Percentiles rank a stretch among this genome's conserved stretches.
These are phyloP conservation scores for Nicotiana benthamiana DNA, from an alignment of 257 asterid species.

Conservation along the genomic window DNA sequence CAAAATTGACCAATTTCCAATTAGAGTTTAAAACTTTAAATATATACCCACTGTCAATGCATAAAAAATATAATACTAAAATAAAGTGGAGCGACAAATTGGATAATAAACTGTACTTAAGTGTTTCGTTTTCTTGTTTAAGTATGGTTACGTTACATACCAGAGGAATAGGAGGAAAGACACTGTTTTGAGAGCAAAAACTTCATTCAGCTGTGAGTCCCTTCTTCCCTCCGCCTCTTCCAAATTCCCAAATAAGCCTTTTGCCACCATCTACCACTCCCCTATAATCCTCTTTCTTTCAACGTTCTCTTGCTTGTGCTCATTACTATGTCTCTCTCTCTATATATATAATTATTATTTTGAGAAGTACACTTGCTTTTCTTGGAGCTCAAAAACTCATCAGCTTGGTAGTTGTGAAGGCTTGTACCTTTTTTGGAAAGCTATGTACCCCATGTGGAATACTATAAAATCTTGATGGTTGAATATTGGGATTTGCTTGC, in stretches of 20 bases:
- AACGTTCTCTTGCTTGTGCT: not conserved
- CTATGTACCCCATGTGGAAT: conserved; percentile 43
- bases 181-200: too few relatives aligned
- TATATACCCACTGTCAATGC: too few relatives aligned
- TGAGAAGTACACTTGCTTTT: conserved; percentile 17
- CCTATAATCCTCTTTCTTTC: not conserved
- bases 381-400: conserved; percentile 46
- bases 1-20: too few relatives aligned
- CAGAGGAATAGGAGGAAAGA: too few relatives aligned
- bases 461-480: conserved; percentile 25
- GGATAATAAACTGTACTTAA: too few relatives aligned
- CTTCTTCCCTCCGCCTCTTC: conserved; percentile 21
- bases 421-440: conserved; percentile 19
- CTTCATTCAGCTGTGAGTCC: not conserved
- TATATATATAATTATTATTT: conserved; percentile 1
- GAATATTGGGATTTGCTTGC: not conserved
- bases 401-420: conserved; percentile 35
- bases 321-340: not conserved
- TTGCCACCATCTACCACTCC: conserved; percentile 34
- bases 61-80: too few relatives aligned
- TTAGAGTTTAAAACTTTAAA: too few relatives aligned
- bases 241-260: conserved; percentile 19
- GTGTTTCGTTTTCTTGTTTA: too few relatives aligned
- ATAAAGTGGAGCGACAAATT: too few relatives aligned
- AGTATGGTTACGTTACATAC: too few relatives aligned